Percentiles rank a stretch among this genome's conserved stretches.
These are phyloP conservation scores for Lichtheimia corymbifera DNA, from an alignment of 371 early-diverging fungal genomes.

Conservation along the genomic window DNA sequence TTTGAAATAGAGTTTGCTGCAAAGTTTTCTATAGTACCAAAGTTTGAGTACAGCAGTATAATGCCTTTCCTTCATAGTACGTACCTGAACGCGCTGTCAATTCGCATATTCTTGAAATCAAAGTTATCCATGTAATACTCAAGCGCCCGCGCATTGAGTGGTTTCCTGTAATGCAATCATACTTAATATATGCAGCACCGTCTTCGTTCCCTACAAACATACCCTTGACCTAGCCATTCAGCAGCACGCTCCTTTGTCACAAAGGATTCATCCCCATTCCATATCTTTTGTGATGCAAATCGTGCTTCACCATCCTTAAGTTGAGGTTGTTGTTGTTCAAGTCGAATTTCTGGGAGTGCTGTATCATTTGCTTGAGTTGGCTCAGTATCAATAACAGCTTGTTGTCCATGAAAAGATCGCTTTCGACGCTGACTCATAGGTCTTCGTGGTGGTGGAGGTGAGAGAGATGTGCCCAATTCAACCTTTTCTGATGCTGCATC, in stretches of 20 bases:
- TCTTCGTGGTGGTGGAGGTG: conserved; percentile 7
- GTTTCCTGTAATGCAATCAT: conserved; percentile 22
- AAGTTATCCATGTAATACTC: conserved; percentile 72
- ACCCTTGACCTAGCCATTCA: conserved; percentile 51
- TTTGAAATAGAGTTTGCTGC: conserved; percentile 76
- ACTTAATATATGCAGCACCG: no score
- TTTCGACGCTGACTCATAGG: conserved; percentile 3
- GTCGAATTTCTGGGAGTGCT: not conserved
- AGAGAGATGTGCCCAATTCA: not conserved
- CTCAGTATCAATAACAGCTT: not conserved
- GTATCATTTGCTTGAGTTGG: not conserved
- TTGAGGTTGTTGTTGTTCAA: not conserved
- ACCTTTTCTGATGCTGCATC: not conserved
- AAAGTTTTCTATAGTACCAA: conserved; percentile 70
- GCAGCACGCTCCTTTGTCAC: conserved; percentile 40
- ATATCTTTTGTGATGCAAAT: conserved; percentile 29
- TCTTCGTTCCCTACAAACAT: not conserved
- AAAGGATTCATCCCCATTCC: conserved; percentile 41
- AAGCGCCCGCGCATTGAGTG: conserved; percentile 60
- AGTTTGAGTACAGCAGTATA: not conserved
- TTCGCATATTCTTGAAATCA: conserved; percentile 65
- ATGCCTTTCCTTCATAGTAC: not conserved
- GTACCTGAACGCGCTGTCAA: conserved; percentile 80
- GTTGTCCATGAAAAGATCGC: conserved; percentile 2
- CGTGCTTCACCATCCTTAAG: conserved; percentile 16